Conservation (phyloP, 352 stramenopile species). For the Phytophthora citrophthora region DNA sequence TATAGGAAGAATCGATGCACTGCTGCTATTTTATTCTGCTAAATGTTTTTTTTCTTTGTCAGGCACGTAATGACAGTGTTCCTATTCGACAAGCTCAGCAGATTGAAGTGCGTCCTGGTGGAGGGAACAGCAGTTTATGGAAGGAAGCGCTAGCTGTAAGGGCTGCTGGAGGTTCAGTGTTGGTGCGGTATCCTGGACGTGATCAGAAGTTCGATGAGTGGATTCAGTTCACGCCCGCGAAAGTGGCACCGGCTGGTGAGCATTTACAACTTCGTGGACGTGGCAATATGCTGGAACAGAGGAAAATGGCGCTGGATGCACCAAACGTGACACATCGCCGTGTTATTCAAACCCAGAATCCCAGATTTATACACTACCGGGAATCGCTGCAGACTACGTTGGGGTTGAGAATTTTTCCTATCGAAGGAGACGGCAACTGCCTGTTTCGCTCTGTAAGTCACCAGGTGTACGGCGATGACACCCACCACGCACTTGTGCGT, state of each 20-base stretch:
- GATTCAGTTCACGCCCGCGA: conserved; percentile 68
- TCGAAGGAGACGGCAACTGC: conserved; percentile 98
- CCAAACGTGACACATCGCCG: conserved; percentile 47
- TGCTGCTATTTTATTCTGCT: conserved; percentile 2
- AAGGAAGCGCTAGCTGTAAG: conserved; percentile 71
- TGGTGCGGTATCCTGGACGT: conserved; percentile 73
- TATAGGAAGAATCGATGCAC: conserved; percentile 10
- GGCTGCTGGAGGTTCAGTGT: conserved; percentile 43
- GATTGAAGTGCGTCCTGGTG: conserved; percentile 66
- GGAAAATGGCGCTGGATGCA: conserved; percentile 56
- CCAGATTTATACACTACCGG: conserved; percentile 79
- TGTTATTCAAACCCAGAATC: conserved; percentile 75
- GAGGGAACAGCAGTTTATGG: conserved; percentile 52
- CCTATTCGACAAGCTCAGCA: conserved; percentile 71
- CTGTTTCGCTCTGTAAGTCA: conserved; percentile 96
- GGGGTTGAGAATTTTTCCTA: conserved; percentile 57
- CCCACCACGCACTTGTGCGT: conserved; percentile 91
- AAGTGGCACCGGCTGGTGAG: conserved; percentile 61
- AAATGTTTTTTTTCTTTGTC: background rate
- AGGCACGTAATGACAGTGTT: conserved; percentile 64
- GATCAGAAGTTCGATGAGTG: conserved; percentile 77
- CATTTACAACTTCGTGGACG: conserved; percentile 51
- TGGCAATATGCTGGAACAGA: conserved; percentile 36
- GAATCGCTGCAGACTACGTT: conserved; percentile 48
- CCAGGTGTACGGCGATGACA: conserved; percentile 95